These are phyloP conservation scores for Polysphondylium violaceum DNA, from an alignment of 78 protist species.

Conservation along the genomic window DNA sequence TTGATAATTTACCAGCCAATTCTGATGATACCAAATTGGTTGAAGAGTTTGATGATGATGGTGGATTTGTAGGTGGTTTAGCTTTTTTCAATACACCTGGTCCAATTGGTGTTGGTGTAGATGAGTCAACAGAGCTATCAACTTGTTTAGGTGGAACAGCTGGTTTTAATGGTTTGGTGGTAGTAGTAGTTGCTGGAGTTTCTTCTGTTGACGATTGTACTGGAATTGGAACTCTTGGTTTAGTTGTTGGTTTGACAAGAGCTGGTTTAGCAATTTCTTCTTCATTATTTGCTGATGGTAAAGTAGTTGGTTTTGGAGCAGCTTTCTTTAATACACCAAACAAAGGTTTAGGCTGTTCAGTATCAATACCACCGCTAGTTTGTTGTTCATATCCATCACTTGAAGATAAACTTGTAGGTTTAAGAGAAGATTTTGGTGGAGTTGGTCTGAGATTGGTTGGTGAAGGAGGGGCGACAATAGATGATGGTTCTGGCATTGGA, in stretches of 20 bases:
- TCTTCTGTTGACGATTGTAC: no score
- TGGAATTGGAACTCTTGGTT: no score
- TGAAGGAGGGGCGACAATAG: conserved; percentile 2
- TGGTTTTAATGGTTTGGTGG: neutral
- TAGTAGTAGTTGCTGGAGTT: neutral
- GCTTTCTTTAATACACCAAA: no score
- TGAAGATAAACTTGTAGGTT: neutral
- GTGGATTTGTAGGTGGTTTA: neutral
- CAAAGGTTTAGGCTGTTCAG: neutral
- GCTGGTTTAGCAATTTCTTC: no score
- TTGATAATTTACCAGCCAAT: neutral
- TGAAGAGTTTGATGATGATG: neutral
- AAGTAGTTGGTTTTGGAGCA: neutral
- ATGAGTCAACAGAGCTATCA: no score
- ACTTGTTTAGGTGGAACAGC: neutral
- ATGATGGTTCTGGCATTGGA: neutral
- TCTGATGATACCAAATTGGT: neutral
- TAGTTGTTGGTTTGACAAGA: no score
- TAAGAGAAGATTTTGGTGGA: neutral
- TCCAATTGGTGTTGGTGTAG: neutral
- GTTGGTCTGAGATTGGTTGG: neutral
- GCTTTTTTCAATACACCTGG: no score
- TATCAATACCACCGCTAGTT: neutral
- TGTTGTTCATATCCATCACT: conserved; percentile 8
- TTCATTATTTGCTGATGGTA: conserved; percentile 2